Evolutionary conservation across 306 rosid genomes (phyloP), one percentile per base, ranked within the genome.

Genomic region (Vigna mungo): DNA sequence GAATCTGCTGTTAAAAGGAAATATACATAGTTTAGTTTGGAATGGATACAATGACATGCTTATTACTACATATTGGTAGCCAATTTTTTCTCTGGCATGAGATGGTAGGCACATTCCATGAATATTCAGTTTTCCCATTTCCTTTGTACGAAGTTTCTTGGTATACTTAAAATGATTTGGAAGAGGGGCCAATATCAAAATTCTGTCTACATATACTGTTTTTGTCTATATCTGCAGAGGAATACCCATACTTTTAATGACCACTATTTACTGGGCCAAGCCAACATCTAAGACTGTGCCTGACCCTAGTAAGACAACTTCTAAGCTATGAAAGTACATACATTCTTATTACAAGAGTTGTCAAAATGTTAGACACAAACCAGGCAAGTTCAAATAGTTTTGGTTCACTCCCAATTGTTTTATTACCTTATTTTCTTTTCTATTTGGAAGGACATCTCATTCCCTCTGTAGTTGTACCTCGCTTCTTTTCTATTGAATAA

Each of bases 1-100:
- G 34, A 74, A 55, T 55, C 47, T 56, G 37, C 39, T 37, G 12
- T 69, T 78, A 6, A 80, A 67, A 36, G 18, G 60, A 56, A 73
- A 80, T 32, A 30, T 9, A 52, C 54, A 8, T 13, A n/a, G 55
- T 41, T 66, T 56, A 66, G 71, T 47, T 63, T 32, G 51, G 68
- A 43, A 2, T 54, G 46, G 44, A 72, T 52, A 55, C 58, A 14
- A 56, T 56, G 75, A 20, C 37, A 21, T 41, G 3, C 48, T 23
- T 51, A 37, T 64, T 44, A 41, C 41, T 68, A 68, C 47, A 68
- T 53, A 68, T 0, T 30, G 32, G 64, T 32, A 3, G 8, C 21
- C 34, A 43, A 68, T 27, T 39, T 65, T 27, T 54, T 43, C 21
- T 3, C 18, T 30, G 70, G 21, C 20, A 74, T 30, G 4, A 6